These are phyloP conservation scores for Raffaelea ambrosiae DNA, from an alignment of 2,329 filamentous ascomycete species.

Conservation along the genomic window DNA sequence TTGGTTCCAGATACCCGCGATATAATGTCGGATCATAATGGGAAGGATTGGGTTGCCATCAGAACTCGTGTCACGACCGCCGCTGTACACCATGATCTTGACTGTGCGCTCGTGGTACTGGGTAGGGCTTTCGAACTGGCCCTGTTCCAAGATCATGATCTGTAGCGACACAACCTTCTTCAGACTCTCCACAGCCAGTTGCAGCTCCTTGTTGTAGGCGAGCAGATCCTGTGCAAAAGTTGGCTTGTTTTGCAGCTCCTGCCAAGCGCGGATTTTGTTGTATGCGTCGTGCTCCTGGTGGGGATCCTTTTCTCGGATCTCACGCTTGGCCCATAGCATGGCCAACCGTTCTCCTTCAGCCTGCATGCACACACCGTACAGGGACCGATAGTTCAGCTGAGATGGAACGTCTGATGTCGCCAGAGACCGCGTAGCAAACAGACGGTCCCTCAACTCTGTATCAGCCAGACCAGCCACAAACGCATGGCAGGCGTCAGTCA, in stretches of 20 bases:
- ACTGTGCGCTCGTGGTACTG: slow-evolving; percentile 39
- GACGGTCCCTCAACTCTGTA: slow-evolving; percentile 30
- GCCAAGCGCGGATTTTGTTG: slow-evolving; percentile 36
- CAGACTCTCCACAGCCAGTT: slow-evolving; percentile 35
- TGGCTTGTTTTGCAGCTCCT: slow-evolving; percentile 28
- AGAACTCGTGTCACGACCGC: slow-evolving; percentile 16
- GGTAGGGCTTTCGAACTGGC: slow-evolving; percentile 39
- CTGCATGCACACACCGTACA: slow-evolving; percentile 45
- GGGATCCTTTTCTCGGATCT: slow-evolving; percentile 25
- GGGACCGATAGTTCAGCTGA: slow-evolving; percentile 31
- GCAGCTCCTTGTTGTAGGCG: slow-evolving; percentile 44
- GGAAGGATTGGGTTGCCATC: slow-evolving; percentile 15
- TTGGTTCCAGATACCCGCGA: slow-evolving; percentile 40
- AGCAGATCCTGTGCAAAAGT: slow-evolving; percentile 37
- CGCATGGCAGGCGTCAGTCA: slow-evolving; percentile 43
- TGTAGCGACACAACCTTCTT: slow-evolving; percentile 45
- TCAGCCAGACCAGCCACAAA: slow-evolving; percentile 48
- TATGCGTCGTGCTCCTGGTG: slow-evolving; percentile 27
- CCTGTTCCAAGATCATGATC: slow-evolving; percentile 44
- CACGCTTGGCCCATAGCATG: slow-evolving; percentile 33
- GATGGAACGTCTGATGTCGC: slow-evolving; percentile 21
- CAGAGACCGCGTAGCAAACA: slow-evolving; percentile 40
- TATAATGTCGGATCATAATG: slow-evolving; percentile 34
- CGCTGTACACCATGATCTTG: slow-evolving; percentile 29
- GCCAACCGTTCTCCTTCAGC: slow-evolving; percentile 48